phyloP scores from a whole-genome alignment of 2,329 filamentous ascomycete genomes.

The Claviceps paspali region DNA sequence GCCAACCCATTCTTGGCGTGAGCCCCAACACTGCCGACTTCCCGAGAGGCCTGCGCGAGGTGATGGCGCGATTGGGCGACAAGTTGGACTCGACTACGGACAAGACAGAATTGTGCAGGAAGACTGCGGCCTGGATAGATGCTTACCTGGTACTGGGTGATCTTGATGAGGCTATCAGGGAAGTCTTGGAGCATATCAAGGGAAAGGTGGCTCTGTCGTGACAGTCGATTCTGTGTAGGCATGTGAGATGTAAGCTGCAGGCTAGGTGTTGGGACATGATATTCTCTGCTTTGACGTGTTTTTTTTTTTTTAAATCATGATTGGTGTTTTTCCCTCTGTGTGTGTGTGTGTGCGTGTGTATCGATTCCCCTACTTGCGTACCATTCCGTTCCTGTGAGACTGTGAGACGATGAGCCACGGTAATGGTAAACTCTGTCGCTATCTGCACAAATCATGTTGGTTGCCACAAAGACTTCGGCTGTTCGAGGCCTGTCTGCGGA shows the following conservation, averaged over 20 bases:
- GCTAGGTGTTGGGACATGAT: background rate
- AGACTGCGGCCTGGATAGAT: slow-evolving; percentile 39
- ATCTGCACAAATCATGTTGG: too few relatives aligned
- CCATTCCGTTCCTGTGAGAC: too few relatives aligned
- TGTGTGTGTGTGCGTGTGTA: too few relatives aligned
- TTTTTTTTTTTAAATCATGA: too few relatives aligned
- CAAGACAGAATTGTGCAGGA: slow-evolving; percentile 28
- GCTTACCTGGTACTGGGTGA: slow-evolving; percentile 30
- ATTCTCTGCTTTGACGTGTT: too few relatives aligned
- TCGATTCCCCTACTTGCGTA: too few relatives aligned
- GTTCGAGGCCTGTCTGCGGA: too few relatives aligned
- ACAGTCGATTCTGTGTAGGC: background rate
- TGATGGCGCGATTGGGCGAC: slow-evolving; percentile 46
- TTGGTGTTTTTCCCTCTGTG: too few relatives aligned
- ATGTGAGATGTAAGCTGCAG: background rate
- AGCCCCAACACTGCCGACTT: slow-evolving; percentile 52
- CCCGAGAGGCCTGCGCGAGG: slow-evolving; percentile 51
- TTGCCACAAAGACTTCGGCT: too few relatives aligned
- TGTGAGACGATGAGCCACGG: too few relatives aligned
- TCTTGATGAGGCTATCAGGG: slow-evolving; percentile 39
- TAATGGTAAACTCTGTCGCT: too few relatives aligned
- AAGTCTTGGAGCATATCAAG: slow-evolving; percentile 39
- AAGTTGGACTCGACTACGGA: slow-evolving; percentile 30
- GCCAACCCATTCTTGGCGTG: slow-evolving; percentile 53
- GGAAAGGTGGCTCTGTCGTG: slow-evolving; percentile 12